Percentiles rank a stretch among this genome's conserved stretches.
Conservation (phyloP, 106 monocot species). For the Posidonia australis region DNA sequence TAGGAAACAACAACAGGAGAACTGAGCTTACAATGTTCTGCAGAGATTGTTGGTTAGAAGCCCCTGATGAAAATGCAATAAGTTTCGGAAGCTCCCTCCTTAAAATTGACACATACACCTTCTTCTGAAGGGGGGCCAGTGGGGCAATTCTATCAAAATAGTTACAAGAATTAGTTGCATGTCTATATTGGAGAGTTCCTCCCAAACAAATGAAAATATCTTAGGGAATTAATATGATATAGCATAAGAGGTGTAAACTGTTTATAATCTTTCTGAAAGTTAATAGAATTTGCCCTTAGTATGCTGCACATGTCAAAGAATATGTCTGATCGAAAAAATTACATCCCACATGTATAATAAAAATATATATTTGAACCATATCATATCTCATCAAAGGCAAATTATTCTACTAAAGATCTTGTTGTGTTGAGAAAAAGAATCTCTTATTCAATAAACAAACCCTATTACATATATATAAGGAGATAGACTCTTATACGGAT, state of each 20-base stretch:
- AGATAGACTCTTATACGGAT: too few species aligned
- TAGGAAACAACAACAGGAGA: background rate
- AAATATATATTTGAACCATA: too few species aligned
- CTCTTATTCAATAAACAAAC: too few species aligned
- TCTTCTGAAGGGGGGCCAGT: constrained; percentile 64
- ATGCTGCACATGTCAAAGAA: too few species aligned
- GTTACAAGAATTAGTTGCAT: background rate
- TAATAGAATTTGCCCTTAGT: too few species aligned
- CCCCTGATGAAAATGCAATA: constrained; percentile 54
- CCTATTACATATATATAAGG: too few species aligned
- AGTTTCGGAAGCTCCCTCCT: constrained; percentile 80
- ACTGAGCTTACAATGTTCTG: constrained; percentile 70
- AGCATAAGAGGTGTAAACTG: background rate
- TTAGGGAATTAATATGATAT: background rate
- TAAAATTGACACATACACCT: constrained; percentile 83
- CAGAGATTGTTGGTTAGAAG: constrained; percentile 63
- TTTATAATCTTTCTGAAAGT: too few species aligned
- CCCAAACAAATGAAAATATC: background rate
- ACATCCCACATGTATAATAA: too few species aligned
- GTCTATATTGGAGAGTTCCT: background rate
- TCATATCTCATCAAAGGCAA: too few species aligned
- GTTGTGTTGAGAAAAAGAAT: too few species aligned
- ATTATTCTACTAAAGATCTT: too few species aligned
- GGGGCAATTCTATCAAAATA: constrained; percentile 55
- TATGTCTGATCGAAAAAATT: too few species aligned